These are phyloP conservation scores for Vanilla planifolia DNA, from an alignment of 106 monocot genomes.

Conservation along the genomic window DNA sequence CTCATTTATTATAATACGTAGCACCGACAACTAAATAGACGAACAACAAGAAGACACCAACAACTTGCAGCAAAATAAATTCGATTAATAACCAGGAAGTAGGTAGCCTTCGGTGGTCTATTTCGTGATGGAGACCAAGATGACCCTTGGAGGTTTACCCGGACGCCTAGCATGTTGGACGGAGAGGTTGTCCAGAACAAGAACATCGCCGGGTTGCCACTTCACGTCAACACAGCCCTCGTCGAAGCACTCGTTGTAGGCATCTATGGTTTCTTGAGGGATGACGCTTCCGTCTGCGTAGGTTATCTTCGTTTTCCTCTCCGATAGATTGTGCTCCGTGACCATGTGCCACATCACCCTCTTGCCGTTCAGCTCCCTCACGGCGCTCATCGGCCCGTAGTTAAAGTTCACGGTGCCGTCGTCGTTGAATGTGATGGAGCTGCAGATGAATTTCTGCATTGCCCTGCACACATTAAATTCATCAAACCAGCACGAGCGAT, in stretches of 20 bases:
- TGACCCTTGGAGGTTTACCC: not conserved
- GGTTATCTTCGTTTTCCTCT: conserved; percentile 4
- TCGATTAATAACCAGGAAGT: too few relatives aligned
- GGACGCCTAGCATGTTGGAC: conserved; percentile 27
- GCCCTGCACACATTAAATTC: conserved; percentile 3
- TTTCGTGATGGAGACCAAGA: too few relatives aligned
- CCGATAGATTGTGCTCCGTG: conserved; percentile 3
- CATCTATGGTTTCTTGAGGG: conserved; percentile 4
- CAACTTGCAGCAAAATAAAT: too few relatives aligned
- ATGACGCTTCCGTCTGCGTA: conserved; percentile 17
- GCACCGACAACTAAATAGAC: too few relatives aligned
- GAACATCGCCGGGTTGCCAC: conserved; percentile 24
- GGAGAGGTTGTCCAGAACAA: conserved; percentile 25
- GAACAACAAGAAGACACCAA: too few relatives aligned
- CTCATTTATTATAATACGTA: too few relatives aligned
- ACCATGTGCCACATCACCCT: conserved; percentile 18
- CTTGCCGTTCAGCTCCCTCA: conserved; percentile 15
- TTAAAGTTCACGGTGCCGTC: conserved; percentile 22
- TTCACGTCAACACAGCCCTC: conserved; percentile 21
- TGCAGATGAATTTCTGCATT: conserved; percentile 4
- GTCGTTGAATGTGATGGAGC: conserved; percentile 10
- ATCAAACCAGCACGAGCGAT: not conserved
- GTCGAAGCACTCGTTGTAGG: conserved; percentile 11
- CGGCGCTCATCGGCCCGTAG: conserved; percentile 27
- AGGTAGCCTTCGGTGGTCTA: too few relatives aligned